Base-by-base conservation (phyloP, 169 alveolate species). In the Cryptosporidium ryanae region DNA sequence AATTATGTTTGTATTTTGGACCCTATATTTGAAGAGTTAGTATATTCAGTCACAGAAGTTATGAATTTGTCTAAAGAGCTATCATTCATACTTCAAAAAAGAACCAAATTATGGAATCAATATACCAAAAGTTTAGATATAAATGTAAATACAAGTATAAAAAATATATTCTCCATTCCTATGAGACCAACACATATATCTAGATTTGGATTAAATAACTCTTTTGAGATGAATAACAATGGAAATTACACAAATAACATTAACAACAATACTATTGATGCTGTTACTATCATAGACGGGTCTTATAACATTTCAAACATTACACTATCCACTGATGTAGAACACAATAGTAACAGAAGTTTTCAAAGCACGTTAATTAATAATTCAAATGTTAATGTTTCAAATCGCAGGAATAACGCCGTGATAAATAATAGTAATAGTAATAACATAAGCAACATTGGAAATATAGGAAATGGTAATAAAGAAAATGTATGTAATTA, bases 21-120 rank as follows among this genome's bases (percentile, higher is more conserved):
- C 34, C 84, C 84, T n/a, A 49, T 70, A 31, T 70, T 52, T 31
- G 2, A 23, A 0, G 84, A 70, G 5, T 64, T 70, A 15, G 31
- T 67, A 13, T 32, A 70, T 50, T 70, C 84, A 32, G 55, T 55
- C 6, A 34, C 66, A 18, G 66, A 70, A 70, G 84, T 66, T 17
- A 54, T 70, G 52, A 64, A 70, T 52, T 50, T 34, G 2, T 50
- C 54, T 17, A 50, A 70, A 27, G 68, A 70, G 15, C 32, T 70
- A 15, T 64, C 84, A 21, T 4, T 38, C 10, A 70, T 70, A 32
- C 7, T 70, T n/a, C 84, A 50, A 7, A 50, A 52, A 38, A 70
- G 34, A 54, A 34, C 50, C 46, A 70, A 70, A 46, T 55, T 50
- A 13, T 70, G 84, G 84, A 70, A 32, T 52, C 25, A 18, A 15